Percentiles rank a stretch among this genome's conserved stretches.
Evolutionary conservation across 2,329 filamentous ascomycete genomes (phyloP).

Genomic region (Ophiostoma angusticollis): DNA sequence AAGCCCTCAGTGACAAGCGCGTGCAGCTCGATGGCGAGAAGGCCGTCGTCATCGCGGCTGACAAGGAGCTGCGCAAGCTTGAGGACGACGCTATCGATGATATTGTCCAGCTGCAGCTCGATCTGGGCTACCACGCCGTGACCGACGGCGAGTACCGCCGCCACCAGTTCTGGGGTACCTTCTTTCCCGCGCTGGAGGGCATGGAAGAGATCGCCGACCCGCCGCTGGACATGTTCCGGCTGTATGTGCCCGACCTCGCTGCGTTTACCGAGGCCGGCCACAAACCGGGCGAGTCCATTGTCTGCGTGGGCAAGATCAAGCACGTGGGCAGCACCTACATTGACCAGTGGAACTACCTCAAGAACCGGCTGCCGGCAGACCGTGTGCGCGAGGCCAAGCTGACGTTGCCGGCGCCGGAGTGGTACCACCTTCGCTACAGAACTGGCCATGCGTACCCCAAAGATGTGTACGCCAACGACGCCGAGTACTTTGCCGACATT

Average conservation of each 20-base stretch:
- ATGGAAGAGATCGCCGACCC: slow-evolving; percentile 26
- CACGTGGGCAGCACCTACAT: slow-evolving; percentile 31
- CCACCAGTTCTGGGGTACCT: slow-evolving; percentile 23
- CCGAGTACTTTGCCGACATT: slow-evolving; percentile 38
- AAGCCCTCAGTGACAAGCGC: slow-evolving; percentile 40
- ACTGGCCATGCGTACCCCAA: slow-evolving; percentile 35
- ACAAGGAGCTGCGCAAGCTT: slow-evolving; percentile 33
- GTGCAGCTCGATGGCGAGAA: slow-evolving; percentile 24
- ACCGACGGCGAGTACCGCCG: slow-evolving; percentile 48
- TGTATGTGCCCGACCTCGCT: slow-evolving; percentile 27
- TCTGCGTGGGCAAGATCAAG: slow-evolving; percentile 34
- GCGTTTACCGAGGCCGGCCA: slow-evolving; percentile 32
- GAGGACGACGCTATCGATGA: slow-evolving; percentile 47
- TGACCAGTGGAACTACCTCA: slow-evolving; percentile 29
- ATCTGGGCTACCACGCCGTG: slow-evolving; percentile 42
- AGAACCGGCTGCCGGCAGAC: slow-evolving; percentile 40
- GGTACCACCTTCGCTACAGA: slow-evolving; percentile 45
- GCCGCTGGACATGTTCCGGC: slow-evolving; percentile 24
- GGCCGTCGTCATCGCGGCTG: slow-evolving; percentile 25
- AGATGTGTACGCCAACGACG: slow-evolving; percentile 33
- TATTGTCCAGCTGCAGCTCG: slow-evolving; percentile 45
- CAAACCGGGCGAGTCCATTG: slow-evolving; percentile 32
- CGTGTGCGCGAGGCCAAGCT: slow-evolving; percentile 52
- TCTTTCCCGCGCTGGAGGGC: slow-evolving; percentile 27
- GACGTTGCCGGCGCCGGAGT: slow-evolving; percentile 48